A percentile compares a stretch with the other conserved stretches of the same genome.
Evolutionary conservation across 805 yeast genomes (phyloP).

Genomic region (Suhomyces emberorum): DNA sequence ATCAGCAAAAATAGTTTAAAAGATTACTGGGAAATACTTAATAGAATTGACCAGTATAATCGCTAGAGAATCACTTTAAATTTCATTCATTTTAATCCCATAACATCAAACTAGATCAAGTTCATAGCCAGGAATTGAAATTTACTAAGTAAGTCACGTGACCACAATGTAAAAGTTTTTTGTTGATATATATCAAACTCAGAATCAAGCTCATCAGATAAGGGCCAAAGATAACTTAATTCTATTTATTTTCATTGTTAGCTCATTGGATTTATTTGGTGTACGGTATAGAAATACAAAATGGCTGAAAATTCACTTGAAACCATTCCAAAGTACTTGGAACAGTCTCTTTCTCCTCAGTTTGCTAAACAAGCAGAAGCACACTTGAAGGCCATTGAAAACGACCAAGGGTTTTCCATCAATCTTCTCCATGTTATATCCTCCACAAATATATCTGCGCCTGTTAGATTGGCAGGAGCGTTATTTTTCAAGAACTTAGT

Average conservation of each 20-base stretch:
- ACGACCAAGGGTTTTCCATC: conserved; percentile 69
- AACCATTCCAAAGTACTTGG: conserved; percentile 51
- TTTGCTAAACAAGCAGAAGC: conserved; percentile 67
- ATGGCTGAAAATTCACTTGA: conserved; percentile 31
- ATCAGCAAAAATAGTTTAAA: too few species aligned
- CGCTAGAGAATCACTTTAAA: too few species aligned
- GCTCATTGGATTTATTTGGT: too few species aligned
- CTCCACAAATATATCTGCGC: conserved; percentile 45
- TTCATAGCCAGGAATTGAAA: too few species aligned
- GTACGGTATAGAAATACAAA: too few species aligned
- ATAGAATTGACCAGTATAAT: too few species aligned
- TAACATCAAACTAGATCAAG: too few species aligned
- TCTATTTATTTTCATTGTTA: too few species aligned
- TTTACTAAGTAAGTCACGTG: too few species aligned
- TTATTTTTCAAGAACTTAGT: conserved; percentile 86
- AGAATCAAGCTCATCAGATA: not conserved
- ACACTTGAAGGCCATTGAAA: conserved; percentile 59
- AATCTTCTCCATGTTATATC: conserved; percentile 77
- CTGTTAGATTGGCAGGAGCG: conserved; percentile 82
- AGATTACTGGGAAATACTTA: too few species aligned
- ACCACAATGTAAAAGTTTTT: not conserved
- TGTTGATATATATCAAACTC: not conserved
- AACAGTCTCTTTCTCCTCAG: conserved; percentile 62
- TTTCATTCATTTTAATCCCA: too few species aligned
- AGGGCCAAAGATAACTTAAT: too few species aligned